A percentile compares a stretch with the other conserved stretches of the same genome.
Evolutionary conservation across 345 rosid species (phyloP).

Genomic region (Rubroshorea leprosula): DNA sequence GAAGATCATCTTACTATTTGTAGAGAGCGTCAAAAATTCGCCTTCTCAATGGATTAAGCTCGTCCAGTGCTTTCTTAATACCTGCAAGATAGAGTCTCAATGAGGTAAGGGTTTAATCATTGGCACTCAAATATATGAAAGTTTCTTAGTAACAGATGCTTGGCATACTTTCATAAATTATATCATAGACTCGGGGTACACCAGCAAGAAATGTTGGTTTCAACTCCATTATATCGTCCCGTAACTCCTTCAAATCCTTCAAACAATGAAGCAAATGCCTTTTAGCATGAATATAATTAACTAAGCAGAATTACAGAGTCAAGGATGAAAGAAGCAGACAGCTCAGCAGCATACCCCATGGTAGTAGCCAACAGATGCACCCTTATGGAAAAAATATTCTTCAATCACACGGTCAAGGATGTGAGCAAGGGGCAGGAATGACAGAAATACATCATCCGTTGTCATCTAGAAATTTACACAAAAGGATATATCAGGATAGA

Average conservation of each 20-base stretch:
- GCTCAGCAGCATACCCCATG: conserved; percentile 73
- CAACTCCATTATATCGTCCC: conserved; percentile 79
- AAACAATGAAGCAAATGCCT: conserved; percentile 4
- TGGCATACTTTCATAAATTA: conserved; percentile 69
- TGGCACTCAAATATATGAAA: conserved; percentile 2
- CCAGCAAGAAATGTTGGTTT: conserved; percentile 90
- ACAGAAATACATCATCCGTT: conserved; percentile 74
- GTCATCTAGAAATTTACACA: conserved; percentile 55
- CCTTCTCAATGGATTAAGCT: conserved; percentile 69
- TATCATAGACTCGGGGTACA: conserved; percentile 91
- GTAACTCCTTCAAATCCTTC: conserved; percentile 78
- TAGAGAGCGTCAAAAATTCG: conserved; percentile 62
- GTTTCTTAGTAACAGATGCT: not conserved
- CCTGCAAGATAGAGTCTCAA: conserved; percentile 27
- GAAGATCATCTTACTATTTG: conserved; percentile 46
- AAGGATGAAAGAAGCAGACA: not conserved
- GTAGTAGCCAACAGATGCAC: conserved; percentile 93
- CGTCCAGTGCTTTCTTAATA: conserved; percentile 55
- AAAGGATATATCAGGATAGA: conserved; percentile 10
- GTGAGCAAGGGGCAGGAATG: conserved; percentile 94
- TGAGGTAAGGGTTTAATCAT: not conserved
- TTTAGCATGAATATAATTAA: not conserved
- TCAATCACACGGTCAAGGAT: conserved; percentile 79
- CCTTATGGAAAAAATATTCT: conserved; percentile 77
- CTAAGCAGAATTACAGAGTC: not conserved